phyloP scores from a whole-genome alignment of 306 rosid species.

The Prunus davidiana region DNA sequence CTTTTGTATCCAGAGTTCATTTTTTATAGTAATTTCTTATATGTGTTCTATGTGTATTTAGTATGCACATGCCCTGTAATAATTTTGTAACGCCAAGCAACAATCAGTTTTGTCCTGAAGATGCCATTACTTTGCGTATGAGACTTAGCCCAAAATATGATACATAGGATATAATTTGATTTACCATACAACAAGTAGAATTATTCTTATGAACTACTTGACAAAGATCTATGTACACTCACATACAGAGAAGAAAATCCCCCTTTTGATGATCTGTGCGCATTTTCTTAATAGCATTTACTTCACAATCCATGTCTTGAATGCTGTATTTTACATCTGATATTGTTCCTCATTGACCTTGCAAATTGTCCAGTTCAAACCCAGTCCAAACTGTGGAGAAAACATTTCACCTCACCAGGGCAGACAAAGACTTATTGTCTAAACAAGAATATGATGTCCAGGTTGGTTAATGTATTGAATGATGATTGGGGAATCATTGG shows the following conservation, averaged over 20 bases:
- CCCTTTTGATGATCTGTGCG: neutral
- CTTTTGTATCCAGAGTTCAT: neutral
- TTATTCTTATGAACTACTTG: neutral
- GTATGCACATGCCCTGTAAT: neutral
- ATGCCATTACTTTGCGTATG: neutral
- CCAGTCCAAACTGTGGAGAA: constrained; percentile 84
- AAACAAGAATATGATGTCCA: constrained; percentile 82
- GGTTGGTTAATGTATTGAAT: constrained; percentile 49
- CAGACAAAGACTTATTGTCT: constrained; percentile 65
- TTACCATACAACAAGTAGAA: neutral
- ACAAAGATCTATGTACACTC: neutral
- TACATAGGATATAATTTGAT: neutral
- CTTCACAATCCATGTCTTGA: neutral
- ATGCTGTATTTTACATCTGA: neutral
- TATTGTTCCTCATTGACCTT: constrained; percentile 14
- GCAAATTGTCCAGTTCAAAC: constrained; percentile 55
- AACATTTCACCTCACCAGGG: constrained; percentile 79
- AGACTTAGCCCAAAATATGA: neutral
- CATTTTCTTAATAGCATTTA: neutral
- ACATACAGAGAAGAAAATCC: neutral
- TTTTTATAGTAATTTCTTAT: neutral
- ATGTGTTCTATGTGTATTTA: neutral
- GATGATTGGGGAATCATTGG: constrained; percentile 17
- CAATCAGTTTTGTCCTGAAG: neutral
- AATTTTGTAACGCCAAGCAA: neutral